A percentile compares a stretch with the other conserved stretches of the same genome.
These are phyloP conservation scores for Colletotrichum sp. DNA, from an alignment of 2,329 filamentous ascomycete species.

Conservation along the genomic window DNA sequence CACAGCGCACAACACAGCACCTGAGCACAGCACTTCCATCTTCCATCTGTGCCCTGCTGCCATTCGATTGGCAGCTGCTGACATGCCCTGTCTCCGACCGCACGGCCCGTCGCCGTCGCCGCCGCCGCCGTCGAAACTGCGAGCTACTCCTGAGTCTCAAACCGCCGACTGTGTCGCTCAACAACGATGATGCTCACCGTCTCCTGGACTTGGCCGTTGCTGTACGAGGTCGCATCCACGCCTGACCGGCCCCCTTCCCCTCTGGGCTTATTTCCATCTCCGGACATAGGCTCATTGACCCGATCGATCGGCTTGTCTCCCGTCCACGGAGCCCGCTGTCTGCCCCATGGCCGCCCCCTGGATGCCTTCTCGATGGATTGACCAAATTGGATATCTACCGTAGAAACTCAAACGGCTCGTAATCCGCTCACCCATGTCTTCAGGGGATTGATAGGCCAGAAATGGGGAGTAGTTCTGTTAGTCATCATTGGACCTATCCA, in stretches of 20 bases:
- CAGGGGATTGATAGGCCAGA: too few species aligned
- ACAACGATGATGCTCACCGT: not conserved
- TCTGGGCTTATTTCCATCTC: conserved; percentile 3
- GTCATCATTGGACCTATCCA: too few species aligned
- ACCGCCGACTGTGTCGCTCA: conserved; percentile 1
- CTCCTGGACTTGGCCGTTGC: not conserved
- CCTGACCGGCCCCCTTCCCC: not conserved
- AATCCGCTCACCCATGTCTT: too few species aligned
- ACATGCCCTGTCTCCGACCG: not conserved
- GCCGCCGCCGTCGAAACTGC: not conserved
- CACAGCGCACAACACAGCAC: not conserved
- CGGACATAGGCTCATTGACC: conserved; percentile 2
- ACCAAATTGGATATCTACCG: not conserved
- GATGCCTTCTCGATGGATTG: not conserved
- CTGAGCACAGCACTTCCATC: not conserved
- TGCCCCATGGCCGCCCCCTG: not conserved
- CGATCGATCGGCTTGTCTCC: conserved; percentile 15
- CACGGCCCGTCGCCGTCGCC: not conserved
- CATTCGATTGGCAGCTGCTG: not conserved
- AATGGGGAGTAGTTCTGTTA: too few species aligned
- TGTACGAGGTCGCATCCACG: not conserved
- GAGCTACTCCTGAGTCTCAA: conserved; percentile 18
- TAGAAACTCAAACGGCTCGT: too few species aligned
- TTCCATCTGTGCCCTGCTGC: not conserved
- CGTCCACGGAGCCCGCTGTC: not conserved